Evolutionary conservation across 768 basidiomycete genomes (phyloP).

Genomic region (Pleurotus giganteus): DNA sequence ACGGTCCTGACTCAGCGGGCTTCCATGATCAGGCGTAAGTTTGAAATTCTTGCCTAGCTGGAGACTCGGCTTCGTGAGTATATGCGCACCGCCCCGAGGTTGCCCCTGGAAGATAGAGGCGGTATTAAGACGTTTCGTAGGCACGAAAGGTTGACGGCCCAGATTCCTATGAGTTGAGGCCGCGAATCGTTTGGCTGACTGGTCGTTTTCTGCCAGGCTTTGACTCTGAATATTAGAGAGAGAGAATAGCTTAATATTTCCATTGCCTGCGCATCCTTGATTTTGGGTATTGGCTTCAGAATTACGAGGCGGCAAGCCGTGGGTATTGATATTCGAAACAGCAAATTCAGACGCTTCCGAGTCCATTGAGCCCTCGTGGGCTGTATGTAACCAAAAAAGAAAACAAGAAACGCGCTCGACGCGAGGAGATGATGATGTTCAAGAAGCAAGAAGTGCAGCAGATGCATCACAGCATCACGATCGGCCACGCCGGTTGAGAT

Average conservation of each 20-base stretch:
- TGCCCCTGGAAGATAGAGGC: neutral
- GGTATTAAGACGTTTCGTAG: neutral
- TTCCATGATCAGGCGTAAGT: neutral
- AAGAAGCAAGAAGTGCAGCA: neutral
- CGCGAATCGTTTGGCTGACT: neutral
- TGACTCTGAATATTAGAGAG: neutral
- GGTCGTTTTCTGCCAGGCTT: neutral
- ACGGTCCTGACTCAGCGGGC: neutral
- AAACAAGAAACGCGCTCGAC: neutral
- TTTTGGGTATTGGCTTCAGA: too few relatives aligned
- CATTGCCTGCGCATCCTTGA: neutral
- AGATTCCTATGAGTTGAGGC: neutral
- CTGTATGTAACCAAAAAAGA: neutral
- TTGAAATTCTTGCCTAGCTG: neutral
- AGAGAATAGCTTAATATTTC: neutral
- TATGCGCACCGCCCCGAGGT: neutral
- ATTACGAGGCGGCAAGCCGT: neutral
- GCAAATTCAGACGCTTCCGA: neutral
- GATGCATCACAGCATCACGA: neutral
- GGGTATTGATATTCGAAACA: neutral
- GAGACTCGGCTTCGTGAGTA: neutral
- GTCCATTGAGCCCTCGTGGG: neutral
- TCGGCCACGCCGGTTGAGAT: neutral
- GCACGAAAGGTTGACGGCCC: slow-evolving; percentile 1
- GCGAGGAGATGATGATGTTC: slow-evolving; percentile 4